phyloP scores from a whole-genome alignment of 2,329 filamentous ascomycete species.

The Penicillium sp. region DNA sequence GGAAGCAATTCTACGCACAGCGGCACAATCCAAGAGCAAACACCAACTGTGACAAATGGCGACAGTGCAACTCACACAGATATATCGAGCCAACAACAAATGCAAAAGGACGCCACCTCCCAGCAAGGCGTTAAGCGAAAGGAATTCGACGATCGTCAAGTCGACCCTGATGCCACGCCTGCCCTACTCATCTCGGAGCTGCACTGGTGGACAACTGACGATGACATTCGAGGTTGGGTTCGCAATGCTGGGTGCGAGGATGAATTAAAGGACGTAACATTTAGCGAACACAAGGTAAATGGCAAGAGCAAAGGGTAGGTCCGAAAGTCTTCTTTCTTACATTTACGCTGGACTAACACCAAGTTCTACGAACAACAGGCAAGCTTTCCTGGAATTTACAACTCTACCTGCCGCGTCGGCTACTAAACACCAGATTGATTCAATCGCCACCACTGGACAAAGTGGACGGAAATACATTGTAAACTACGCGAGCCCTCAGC shows the following conservation, averaged over 20 bases:
- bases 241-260: slow-evolving; percentile 79
- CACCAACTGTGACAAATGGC: slow-evolving; percentile 31
- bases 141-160: slow-evolving; percentile 59
- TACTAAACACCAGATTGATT: slow-evolving; percentile 80
- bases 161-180: slow-evolving; percentile 65
- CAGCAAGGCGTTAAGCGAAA: slow-evolving; percentile 68
- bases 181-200: slow-evolving; percentile 88
- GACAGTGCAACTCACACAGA: slow-evolving; percentile 29
- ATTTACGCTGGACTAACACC: background rate
- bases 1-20: slow-evolving; percentile 25
- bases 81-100: slow-evolving; percentile 27
- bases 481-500: slow-evolving; percentile 74
- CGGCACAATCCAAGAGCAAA: slow-evolving; percentile 32
- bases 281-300: slow-evolving; percentile 98
- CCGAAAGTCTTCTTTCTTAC: background rate
- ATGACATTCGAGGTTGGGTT: slow-evolving; percentile 88
- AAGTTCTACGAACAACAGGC: slow-evolving; percentile 45
- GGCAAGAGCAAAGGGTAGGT: slow-evolving; percentile 96
- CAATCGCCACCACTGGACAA: slow-evolving; percentile 61
- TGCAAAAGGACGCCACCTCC: slow-evolving; percentile 33
- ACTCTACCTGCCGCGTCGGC: slow-evolving; percentile 85
- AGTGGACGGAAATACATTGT: slow-evolving; percentile 69
- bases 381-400: slow-evolving; percentile 84
- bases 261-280: slow-evolving; percentile 89
- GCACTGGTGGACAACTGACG: slow-evolving; percentile 96